Percentiles rank a stretch among this genome's conserved stretches.
Evolutionary conservation across 371 early-diverging fungal genomes (phyloP).

Genomic region (Smittium mucronatum): DNA sequence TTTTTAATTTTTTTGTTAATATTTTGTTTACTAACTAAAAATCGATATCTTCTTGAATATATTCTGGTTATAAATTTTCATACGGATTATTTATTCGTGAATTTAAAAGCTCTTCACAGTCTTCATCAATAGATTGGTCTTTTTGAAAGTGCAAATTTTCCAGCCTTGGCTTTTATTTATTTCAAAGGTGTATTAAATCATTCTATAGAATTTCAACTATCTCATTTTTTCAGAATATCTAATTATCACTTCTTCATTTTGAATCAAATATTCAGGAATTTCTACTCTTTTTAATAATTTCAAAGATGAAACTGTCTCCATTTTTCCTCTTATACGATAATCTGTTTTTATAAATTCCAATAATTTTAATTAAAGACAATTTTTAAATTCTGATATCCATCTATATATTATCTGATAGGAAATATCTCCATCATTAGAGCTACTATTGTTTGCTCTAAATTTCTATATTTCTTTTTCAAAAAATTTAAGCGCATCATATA

Average conservation of each 20-base stretch:
- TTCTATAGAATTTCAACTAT: not conserved
- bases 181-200: not conserved
- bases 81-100: not conserved
- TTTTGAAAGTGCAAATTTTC: not conserved
- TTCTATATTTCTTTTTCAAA: not conserved
- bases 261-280: not conserved
- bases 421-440: not conserved
- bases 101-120: not conserved
- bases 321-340: not conserved
- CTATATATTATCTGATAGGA: not conserved
- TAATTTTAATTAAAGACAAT: not conserved
- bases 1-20: not conserved
- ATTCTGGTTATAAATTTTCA: not conserved
- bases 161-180: not conserved
- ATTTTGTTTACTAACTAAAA: not conserved
- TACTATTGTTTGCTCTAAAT: not conserved
- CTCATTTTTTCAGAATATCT: not conserved
- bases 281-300: not conserved
- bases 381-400: not conserved
- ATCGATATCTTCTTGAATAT: not conserved
- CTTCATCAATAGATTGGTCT: not conserved
- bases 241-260: not conserved
- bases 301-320: not conserved
- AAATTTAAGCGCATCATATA: not conserved
- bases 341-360: not conserved